phyloP scores from a whole-genome alignment of 2,329 filamentous ascomycete genomes.

The Beauveria caledonica region DNA sequence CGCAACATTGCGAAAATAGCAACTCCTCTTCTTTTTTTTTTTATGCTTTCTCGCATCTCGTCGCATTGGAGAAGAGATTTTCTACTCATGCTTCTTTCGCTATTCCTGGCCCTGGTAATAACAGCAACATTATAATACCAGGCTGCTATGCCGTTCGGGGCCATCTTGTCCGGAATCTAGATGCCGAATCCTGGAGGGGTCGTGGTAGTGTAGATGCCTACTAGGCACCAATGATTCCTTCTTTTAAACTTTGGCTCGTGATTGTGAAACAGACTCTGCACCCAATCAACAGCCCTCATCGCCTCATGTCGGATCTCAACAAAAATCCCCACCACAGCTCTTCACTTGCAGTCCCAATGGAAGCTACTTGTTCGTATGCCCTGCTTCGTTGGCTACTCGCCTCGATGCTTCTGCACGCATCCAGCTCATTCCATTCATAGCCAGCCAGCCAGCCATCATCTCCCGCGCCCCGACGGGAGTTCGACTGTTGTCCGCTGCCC shows the following conservation, averaged over 20 bases:
- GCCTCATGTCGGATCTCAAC: background rate
- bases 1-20: too few species aligned
- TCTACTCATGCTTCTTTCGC: too few species aligned
- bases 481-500: background rate
- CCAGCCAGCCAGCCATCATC: background rate
- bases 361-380: too few species aligned
- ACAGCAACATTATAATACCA: too few species aligned
- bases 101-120: too few species aligned
- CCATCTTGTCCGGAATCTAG: too few species aligned
- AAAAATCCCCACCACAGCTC: background rate
- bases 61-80: too few species aligned
- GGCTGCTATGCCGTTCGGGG: too few species aligned
- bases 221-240: background rate
- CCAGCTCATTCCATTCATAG: background rate
- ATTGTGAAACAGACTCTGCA: background rate
- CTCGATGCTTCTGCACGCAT: background rate
- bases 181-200: too few species aligned
- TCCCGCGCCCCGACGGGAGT: background rate
- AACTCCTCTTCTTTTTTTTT: too few species aligned
- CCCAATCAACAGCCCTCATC: background rate
- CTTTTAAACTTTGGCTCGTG: background rate
- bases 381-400: background rate
- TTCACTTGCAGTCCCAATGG: too few species aligned
- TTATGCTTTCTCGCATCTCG: too few species aligned
- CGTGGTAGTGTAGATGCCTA: background rate